phyloP scores from a whole-genome alignment of 2,329 filamentous ascomycete genomes.

The Hawksworthiomyces lignivorus region DNA sequence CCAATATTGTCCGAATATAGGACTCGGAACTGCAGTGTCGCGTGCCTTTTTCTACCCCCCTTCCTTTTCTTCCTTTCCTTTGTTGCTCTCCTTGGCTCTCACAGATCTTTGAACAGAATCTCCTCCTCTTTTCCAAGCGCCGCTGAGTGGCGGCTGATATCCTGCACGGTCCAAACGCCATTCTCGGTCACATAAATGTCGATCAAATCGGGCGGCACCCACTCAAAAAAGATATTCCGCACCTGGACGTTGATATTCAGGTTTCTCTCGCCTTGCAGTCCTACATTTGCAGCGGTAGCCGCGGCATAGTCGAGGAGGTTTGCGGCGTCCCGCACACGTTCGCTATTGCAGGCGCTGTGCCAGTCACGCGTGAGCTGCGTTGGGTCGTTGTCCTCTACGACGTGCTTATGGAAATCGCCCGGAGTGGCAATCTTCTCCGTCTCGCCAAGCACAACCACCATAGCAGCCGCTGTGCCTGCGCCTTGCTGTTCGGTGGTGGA shows the following conservation, averaged over 20 bases:
- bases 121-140: conserved; percentile 28
- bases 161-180: conserved; percentile 32
- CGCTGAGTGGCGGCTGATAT: conserved; percentile 32
- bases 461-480: conserved; percentile 19
- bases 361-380: conserved; percentile 43
- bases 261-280: not conserved
- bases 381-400: conserved; percentile 42
- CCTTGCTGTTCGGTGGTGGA: conserved; percentile 22
- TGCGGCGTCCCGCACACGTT: conserved; percentile 17
- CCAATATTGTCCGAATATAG: too few relatives aligned
- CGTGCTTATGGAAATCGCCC: conserved; percentile 33
- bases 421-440: conserved; percentile 53
- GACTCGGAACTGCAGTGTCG: too few relatives aligned
- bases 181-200: conserved; percentile 49
- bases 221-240: conserved; percentile 53
- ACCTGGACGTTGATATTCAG: conserved; percentile 23
- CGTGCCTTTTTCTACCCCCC: not conserved
- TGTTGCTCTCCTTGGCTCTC: not conserved
- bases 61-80: not conserved
- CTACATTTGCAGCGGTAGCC: not conserved
- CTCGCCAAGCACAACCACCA: conserved; percentile 50
- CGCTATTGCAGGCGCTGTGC: conserved; percentile 24
- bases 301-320: conserved; percentile 4
- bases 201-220: conserved; percentile 43
- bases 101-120: conserved; percentile 36